Conservation (phyloP, 768 basidiomycete genomes). For the Rhizopogon salebrosus region DNA sequence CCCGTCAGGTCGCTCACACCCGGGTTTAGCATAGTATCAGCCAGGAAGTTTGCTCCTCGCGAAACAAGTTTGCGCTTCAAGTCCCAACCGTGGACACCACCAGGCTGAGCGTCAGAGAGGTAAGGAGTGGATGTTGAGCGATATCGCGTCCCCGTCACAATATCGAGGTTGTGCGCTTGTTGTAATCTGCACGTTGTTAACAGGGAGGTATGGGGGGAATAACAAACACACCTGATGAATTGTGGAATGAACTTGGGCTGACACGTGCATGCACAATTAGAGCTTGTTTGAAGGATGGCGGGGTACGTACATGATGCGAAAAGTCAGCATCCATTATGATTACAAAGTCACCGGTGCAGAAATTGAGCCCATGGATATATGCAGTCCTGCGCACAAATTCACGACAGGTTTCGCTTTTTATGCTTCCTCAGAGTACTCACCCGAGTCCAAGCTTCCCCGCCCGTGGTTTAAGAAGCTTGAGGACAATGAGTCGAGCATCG, state of each 20-base stretch:
- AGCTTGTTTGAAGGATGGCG: neutral
- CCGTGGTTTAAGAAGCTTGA: conserved; percentile 76
- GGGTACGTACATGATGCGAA: conserved; percentile 78
- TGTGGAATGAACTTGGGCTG: conserved; percentile 95
- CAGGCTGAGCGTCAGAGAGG: conserved; percentile 57
- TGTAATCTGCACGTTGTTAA: conserved; percentile 50
- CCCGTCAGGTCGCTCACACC: conserved; percentile 90
- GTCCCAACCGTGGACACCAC: conserved; percentile 92
- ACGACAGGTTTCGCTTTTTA: neutral
- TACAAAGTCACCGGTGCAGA: conserved; percentile 87
- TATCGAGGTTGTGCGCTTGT: conserved; percentile 82
- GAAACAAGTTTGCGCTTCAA: conserved; percentile 84
- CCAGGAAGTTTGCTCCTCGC: conserved; percentile 86
- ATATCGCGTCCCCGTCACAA: conserved; percentile 92
- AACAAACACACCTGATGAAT: conserved; percentile 63
- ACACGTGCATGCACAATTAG: neutral
- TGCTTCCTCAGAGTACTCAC: conserved; percentile 33
- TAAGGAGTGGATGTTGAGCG: conserved; percentile 55
- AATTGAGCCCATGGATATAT: conserved; percentile 88
- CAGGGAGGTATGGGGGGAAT: neutral
- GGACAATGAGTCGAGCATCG: conserved; percentile 3
- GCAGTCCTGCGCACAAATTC: conserved; percentile 59
- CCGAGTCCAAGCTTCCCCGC: conserved; percentile 89
- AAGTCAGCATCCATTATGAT: conserved; percentile 98
- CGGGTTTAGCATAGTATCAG: conserved; percentile 77